A percentile compares a stretch with the other conserved stretches of the same genome.
Conservation (phyloP, 129 eudicot genomes). For the Tagetes erecta region DNA sequence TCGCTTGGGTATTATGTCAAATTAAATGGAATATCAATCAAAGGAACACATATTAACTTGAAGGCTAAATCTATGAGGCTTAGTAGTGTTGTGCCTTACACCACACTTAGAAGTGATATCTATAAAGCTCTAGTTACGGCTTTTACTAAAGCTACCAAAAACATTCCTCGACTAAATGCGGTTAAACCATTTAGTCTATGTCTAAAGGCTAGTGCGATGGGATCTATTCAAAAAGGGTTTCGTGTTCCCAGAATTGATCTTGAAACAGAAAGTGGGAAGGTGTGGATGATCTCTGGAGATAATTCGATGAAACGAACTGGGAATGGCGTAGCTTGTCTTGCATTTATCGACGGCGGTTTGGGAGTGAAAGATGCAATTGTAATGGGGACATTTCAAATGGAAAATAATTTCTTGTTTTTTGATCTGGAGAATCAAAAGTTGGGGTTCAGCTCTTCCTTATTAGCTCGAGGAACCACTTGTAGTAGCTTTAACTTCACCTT, state of each 20-base stretch:
- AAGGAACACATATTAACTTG: slow-evolving; percentile 4
- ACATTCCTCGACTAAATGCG: slow-evolving; percentile 24
- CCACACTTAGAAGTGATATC: slow-evolving; percentile 35
- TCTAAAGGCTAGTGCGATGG: slow-evolving; percentile 26
- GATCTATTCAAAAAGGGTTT: slow-evolving; percentile 20
- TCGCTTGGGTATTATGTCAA: slow-evolving; percentile 29
- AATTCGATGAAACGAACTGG: slow-evolving; percentile 35
- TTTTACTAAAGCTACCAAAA: slow-evolving; percentile 31
- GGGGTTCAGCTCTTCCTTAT: slow-evolving; percentile 42
- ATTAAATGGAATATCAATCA: slow-evolving; percentile 29
- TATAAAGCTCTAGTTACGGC: slow-evolving; percentile 21
- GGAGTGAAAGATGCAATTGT: slow-evolving; percentile 27
- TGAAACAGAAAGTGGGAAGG: slow-evolving; percentile 26
- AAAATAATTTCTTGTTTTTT: slow-evolving; percentile 34
- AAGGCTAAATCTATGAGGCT: slow-evolving; percentile 19
- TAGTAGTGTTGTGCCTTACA: slow-evolving; percentile 31
- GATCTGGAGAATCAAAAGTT: slow-evolving; percentile 36
- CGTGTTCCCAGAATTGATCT: slow-evolving; percentile 33
- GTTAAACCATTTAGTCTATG: slow-evolving; percentile 36
- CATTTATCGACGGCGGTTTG: slow-evolving; percentile 38
- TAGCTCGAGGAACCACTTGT: slow-evolving; percentile 34
- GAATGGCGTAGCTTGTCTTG: slow-evolving; percentile 31
- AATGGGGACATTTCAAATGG: slow-evolving; percentile 41
- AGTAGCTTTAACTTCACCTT: slow-evolving; percentile 39
- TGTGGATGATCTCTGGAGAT: slow-evolving; percentile 37